Evolutionary conservation across 306 rosid genomes (phyloP).

Genomic region (Corylus avellana): DNA sequence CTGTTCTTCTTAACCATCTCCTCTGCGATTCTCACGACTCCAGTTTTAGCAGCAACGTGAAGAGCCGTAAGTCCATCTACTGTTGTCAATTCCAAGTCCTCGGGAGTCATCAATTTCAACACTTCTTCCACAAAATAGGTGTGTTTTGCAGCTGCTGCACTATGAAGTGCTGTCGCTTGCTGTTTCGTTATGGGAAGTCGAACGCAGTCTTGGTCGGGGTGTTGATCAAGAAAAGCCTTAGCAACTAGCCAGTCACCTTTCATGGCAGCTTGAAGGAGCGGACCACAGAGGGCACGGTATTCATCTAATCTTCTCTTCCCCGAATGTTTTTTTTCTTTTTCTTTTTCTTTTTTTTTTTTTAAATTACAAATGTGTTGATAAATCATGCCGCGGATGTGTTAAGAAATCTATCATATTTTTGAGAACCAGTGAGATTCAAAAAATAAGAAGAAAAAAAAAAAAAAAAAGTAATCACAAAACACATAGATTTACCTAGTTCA

Average conservation of each 20-base stretch:
- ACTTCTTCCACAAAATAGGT: not conserved
- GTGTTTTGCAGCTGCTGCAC: not conserved
- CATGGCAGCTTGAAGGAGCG: not conserved
- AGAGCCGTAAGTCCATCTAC: not conserved
- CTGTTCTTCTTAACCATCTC: not conserved
- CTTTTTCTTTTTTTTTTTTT: no score
- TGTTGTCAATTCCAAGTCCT: not conserved
- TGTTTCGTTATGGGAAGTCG: not conserved
- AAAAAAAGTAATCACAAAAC: no score
- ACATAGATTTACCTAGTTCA: no score
- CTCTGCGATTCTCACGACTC: not conserved
- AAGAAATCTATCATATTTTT: no score
- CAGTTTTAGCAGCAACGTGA: not conserved
- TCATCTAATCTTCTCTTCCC: not conserved
- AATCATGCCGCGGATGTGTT: no score
- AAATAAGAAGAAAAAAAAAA: no score
- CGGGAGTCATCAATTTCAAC: accelerated
- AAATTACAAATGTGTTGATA: no score
- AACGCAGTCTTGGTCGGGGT: not conserved
- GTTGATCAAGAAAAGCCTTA: not conserved
- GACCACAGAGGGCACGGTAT: not conserved
- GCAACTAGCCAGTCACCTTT: not conserved
- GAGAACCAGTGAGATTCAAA: no score
- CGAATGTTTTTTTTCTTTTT: no score
- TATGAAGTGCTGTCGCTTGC: not conserved